Evolutionary conservation across 2,329 filamentous ascomycete genomes (phyloP).

Genomic region (Monilinia aucupariae): DNA sequence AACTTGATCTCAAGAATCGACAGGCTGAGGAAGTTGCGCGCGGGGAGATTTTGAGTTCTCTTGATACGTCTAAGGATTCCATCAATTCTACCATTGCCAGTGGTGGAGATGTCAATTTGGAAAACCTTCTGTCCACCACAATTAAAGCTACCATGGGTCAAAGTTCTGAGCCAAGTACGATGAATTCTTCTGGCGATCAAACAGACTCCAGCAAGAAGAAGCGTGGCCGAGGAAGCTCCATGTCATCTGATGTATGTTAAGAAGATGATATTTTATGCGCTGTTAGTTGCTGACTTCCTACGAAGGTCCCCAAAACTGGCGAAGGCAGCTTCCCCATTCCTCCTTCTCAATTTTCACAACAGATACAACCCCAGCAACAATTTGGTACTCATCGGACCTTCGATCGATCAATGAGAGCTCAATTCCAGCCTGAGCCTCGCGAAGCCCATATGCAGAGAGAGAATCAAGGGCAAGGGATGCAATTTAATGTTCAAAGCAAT

Average conservation of each 20-base stretch:
- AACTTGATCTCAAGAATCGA: conserved; percentile 30
- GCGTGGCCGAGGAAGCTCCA: conserved; percentile 20
- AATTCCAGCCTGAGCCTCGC: conserved; percentile 1
- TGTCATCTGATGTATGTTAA: conserved; percentile 23
- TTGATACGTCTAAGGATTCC: conserved; percentile 13
- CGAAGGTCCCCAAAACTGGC: conserved; percentile 20
- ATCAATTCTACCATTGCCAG: conserved; percentile 10
- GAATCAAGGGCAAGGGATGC: neutral
- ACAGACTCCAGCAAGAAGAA: conserved; percentile 26
- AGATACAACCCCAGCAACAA: neutral
- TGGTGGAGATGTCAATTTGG: conserved; percentile 14
- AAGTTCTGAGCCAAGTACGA: conserved; percentile 2
- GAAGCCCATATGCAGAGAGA: neutral
- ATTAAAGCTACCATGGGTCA: neutral
- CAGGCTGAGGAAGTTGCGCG: conserved; percentile 28
- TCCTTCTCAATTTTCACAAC: neutral
- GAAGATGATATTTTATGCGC: conserved; percentile 1
- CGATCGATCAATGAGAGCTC: neutral
- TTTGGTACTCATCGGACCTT: neutral
- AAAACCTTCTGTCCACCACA: neutral
- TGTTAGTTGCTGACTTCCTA: conserved; percentile 2
- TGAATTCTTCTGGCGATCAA: neutral
- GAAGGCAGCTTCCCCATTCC: conserved; percentile 23
- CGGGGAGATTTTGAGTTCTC: conserved; percentile 29
- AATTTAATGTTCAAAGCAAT: neutral